Conservation (phyloP, 495 filamentous ascomycete genomes). For the Neurospora sp. region DNA sequence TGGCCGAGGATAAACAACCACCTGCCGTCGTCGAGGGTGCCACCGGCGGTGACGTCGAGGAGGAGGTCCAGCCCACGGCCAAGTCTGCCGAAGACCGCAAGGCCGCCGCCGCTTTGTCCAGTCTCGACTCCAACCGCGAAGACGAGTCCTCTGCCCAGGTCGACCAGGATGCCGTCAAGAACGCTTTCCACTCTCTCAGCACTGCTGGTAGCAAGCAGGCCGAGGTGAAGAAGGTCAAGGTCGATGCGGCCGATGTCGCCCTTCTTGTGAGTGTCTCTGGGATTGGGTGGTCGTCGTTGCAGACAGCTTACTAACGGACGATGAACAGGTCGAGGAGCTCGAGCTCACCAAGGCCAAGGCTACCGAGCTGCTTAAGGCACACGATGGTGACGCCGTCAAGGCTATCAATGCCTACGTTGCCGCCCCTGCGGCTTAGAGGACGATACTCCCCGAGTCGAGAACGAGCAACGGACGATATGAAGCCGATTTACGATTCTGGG, state of each 20-base stretch:
- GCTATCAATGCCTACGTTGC: constrained; percentile 52
- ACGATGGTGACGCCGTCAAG: constrained; percentile 65
- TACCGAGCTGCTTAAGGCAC: constrained; percentile 68
- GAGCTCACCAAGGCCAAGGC: constrained; percentile 72
- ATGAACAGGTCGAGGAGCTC: constrained; percentile 58
- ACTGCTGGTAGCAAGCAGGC: constrained; percentile 21
- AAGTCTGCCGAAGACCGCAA: constrained; percentile 78
- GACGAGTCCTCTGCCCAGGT: constrained; percentile 41
- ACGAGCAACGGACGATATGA: neutral
- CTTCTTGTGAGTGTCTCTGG: constrained; percentile 23
- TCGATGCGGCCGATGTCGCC: constrained; percentile 34
- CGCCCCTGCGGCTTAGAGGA: neutral
- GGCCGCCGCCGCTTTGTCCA: constrained; percentile 73
- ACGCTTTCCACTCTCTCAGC: constrained; percentile 66
- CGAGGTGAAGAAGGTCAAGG: constrained; percentile 42
- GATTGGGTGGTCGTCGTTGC: neutral
- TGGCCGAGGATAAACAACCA: constrained; percentile 53
- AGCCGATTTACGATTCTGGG: neutral
- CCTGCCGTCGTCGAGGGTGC: constrained; percentile 45
- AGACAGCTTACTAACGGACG: constrained; percentile 1
- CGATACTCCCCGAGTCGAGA: neutral
- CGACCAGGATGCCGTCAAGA: constrained; percentile 72
- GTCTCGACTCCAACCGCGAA: constrained; percentile 58
- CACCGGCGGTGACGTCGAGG: constrained; percentile 51
- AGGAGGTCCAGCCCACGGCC: constrained; percentile 51